Conservation (phyloP, 2,329 filamentous ascomycete species). For the Diaporthe humulicola region DNA sequence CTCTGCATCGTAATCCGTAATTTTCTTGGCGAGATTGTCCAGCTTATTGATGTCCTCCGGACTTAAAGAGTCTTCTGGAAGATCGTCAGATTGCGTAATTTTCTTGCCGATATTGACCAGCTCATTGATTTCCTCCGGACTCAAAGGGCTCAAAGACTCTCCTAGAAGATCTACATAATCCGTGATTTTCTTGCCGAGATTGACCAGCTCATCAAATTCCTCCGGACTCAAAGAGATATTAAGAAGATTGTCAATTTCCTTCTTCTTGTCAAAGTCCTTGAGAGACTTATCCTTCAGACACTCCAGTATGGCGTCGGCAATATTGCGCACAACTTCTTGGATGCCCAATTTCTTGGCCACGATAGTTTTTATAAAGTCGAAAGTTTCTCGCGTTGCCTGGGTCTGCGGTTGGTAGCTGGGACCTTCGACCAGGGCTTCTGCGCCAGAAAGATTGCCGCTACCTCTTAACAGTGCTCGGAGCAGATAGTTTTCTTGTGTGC, state of each 20-base stretch:
- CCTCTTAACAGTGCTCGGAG: slow-evolving; percentile 58
- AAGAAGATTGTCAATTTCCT: slow-evolving; percentile 93
- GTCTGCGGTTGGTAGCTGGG: slow-evolving; percentile 93
- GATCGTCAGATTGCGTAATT: neutral
- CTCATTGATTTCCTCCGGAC: no score
- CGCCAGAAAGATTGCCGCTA: slow-evolving; percentile 84
- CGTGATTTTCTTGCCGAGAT: slow-evolving; percentile 97
- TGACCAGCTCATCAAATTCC: slow-evolving; percentile 96
- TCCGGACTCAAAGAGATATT: slow-evolving; percentile 88
- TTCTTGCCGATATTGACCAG: no score
- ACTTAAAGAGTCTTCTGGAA: neutral
- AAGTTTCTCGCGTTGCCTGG: slow-evolving; percentile 90
- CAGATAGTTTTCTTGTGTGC: no score
- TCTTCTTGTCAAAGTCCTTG: slow-evolving; percentile 99
- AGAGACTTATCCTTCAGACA: slow-evolving; percentile 93
- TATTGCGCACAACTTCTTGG: slow-evolving; percentile 90
- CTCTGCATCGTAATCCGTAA: neutral
- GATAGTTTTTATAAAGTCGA: slow-evolving; percentile 92
- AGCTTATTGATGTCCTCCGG: neutral
- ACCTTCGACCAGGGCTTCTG: slow-evolving; percentile 90
- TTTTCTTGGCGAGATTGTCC: neutral
- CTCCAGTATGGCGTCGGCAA: slow-evolving; percentile 91
- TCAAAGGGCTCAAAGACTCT: no score
- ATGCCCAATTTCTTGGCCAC: slow-evolving; percentile 91
- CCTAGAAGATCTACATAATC: slow-evolving; percentile 70